These are phyloP conservation scores for Metschnikowia vanudenii DNA, from an alignment of 805 yeast species.

Conservation along the genomic window DNA sequence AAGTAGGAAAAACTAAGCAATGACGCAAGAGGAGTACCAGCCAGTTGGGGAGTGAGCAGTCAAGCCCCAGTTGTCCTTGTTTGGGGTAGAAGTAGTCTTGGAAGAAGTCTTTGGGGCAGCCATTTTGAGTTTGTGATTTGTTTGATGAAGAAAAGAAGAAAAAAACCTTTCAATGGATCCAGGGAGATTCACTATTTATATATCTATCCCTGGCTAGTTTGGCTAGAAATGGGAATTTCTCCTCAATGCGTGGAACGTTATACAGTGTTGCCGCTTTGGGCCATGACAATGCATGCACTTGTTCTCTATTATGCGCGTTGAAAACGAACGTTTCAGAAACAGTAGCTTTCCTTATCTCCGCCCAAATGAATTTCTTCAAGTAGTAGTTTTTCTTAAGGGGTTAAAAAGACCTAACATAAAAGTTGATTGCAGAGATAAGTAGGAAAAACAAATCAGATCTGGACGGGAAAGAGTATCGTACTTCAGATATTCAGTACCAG, in stretches of 20 bases:
- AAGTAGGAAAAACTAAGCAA: too few relatives aligned
- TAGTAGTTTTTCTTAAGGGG: too few relatives aligned
- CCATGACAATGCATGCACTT: neutral
- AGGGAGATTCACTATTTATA: neutral
- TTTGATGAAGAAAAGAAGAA: neutral
- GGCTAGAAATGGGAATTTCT: neutral
- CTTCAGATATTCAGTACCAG: too few relatives aligned
- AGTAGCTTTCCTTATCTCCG: too few relatives aligned
- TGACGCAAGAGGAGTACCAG: conserved; percentile 1
- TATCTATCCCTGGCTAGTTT: neutral
- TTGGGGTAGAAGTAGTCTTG: conserved; percentile 1
- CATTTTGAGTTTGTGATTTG: neutral
- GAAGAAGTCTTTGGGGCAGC: conserved; percentile 2
- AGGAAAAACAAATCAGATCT: too few relatives aligned
- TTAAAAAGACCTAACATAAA: too few relatives aligned
- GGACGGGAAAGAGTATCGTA: too few relatives aligned
- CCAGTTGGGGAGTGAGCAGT: neutral
- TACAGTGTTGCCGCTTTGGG: neutral
- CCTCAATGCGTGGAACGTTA: conserved; percentile 4
- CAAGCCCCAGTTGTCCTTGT: conserved; percentile 3
- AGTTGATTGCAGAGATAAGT: too few relatives aligned
- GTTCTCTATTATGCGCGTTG: neutral
- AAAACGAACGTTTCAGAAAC: neutral
- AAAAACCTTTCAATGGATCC: neutral
- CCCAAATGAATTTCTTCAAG: too few relatives aligned